These are phyloP conservation scores for Debaryomyces hansenii DNA, from an alignment of 805 yeast genomes.

Conservation along the genomic window DNA sequence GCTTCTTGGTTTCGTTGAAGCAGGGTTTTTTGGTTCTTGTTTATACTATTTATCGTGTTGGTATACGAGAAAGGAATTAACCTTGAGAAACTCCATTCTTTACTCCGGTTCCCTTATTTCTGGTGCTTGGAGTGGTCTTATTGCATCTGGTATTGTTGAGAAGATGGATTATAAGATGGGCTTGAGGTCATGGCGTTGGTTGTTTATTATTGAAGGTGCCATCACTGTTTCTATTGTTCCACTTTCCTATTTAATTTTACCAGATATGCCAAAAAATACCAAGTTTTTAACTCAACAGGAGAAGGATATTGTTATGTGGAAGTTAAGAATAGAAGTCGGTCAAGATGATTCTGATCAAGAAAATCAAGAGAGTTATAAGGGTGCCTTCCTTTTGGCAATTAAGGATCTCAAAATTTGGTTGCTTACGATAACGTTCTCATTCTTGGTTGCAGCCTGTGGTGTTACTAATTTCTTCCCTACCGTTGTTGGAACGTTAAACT, in stretches of 20 bases:
- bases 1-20: constrained; percentile 47
- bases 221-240: constrained; percentile 49
- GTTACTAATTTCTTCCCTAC: constrained; percentile 64
- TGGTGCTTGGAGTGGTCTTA: constrained; percentile 56
- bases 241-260: constrained; percentile 47
- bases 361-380: constrained; percentile 33
- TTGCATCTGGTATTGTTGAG: constrained; percentile 53
- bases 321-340: constrained; percentile 41
- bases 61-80: constrained; percentile 52
- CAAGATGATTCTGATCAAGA: constrained; percentile 37
- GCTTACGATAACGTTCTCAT: constrained; percentile 43
- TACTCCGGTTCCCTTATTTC: constrained; percentile 52
- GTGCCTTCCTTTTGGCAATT: constrained; percentile 36
- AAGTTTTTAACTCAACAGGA: constrained; percentile 46
- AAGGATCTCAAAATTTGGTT: constrained; percentile 49
- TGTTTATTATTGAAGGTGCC: constrained; percentile 56
- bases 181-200: constrained; percentile 53
- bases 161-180: constrained; percentile 41
- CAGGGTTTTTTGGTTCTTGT: constrained; percentile 49
- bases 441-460: constrained; percentile 58
- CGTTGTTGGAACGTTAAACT: constrained; percentile 56
- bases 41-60: constrained; percentile 53
- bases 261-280: constrained; percentile 54
- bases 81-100: constrained; percentile 50
- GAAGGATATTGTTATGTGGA: constrained; percentile 43